Evolutionary conservation across 2,329 filamentous ascomycete species (phyloP).

Genomic region (Sporothrix protearum): DNA sequence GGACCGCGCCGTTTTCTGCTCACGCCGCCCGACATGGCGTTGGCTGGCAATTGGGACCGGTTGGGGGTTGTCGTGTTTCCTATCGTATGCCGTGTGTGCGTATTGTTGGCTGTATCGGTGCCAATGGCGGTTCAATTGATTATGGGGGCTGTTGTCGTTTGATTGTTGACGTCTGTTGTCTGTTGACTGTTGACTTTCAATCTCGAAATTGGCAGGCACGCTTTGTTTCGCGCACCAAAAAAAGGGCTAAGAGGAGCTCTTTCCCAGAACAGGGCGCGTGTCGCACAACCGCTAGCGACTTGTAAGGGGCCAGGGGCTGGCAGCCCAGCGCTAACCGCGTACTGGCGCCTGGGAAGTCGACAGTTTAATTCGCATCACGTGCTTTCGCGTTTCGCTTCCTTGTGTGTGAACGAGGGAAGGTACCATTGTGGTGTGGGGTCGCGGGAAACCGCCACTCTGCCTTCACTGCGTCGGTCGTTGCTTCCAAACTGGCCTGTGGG

Average conservation of each 20-base stretch:
- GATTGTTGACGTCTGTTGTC: background rate
- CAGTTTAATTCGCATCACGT: conserved; percentile 24
- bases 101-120: background rate
- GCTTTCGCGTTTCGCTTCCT: conserved; percentile 25
- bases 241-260: background rate
- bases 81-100: background rate
- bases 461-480: background rate
- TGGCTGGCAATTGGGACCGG: background rate
- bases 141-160: background rate
- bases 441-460: background rate
- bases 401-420: background rate
- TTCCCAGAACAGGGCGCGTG: background rate
- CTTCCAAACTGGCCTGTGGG: conserved; percentile 20
- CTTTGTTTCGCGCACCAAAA: background rate
- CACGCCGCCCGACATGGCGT: conserved; percentile 22
- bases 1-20: conserved; percentile 24
- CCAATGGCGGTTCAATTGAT: no score
- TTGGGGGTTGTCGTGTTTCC: background rate
- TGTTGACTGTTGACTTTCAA: background rate
- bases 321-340: background rate
- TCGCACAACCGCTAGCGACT: background rate
- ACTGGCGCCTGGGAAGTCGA: background rate
- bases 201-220: background rate
- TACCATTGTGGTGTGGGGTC: background rate
- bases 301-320: background rate